phyloP scores from a whole-genome alignment of 805 yeast species.

The Kazachstania bromeliacearum region DNA sequence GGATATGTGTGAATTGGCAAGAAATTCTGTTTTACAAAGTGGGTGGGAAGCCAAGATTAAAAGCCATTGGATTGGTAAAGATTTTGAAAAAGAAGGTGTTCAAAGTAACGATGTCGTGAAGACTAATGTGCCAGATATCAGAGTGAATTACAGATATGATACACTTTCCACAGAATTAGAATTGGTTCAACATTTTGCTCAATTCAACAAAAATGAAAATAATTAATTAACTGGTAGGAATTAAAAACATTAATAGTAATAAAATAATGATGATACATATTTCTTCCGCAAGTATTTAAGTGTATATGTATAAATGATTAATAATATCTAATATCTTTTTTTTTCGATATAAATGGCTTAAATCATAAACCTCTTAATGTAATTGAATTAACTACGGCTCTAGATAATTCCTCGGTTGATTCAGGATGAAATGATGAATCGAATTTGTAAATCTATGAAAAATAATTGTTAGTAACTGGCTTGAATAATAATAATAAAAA shows the following conservation, averaged over 20 bases:
- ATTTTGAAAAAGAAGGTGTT: constrained; percentile 49
- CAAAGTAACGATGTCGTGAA: constrained; percentile 84
- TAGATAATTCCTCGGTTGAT: constrained; percentile 27
- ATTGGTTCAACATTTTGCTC: constrained; percentile 51
- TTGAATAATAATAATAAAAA: constrained; percentile 1
- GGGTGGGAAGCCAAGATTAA: constrained; percentile 88
- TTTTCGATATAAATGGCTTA: too few relatives aligned
- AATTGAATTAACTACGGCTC: constrained; percentile 39
- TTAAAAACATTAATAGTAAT: too few relatives aligned
- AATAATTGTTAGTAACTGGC: constrained; percentile 6
- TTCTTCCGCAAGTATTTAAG: too few relatives aligned
- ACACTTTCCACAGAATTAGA: constrained; percentile 66
- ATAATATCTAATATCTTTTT: not conserved
- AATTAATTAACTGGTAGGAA: too few relatives aligned
- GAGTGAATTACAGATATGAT: constrained; percentile 76
- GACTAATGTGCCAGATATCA: constrained; percentile 87
- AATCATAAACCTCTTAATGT: constrained; percentile 38
- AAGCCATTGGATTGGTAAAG: constrained; percentile 83
- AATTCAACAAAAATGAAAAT: constrained; percentile 9
- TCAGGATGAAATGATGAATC: constrained; percentile 15
- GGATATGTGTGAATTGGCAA: constrained; percentile 95
- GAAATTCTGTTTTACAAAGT: constrained; percentile 83
- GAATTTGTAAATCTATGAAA: constrained; percentile 23
- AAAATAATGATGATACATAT: not conserved
- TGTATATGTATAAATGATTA: not conserved